Conservation (phyloP, 2,329 filamentous ascomycete genomes). For the Alternaria brassicae region DNA sequence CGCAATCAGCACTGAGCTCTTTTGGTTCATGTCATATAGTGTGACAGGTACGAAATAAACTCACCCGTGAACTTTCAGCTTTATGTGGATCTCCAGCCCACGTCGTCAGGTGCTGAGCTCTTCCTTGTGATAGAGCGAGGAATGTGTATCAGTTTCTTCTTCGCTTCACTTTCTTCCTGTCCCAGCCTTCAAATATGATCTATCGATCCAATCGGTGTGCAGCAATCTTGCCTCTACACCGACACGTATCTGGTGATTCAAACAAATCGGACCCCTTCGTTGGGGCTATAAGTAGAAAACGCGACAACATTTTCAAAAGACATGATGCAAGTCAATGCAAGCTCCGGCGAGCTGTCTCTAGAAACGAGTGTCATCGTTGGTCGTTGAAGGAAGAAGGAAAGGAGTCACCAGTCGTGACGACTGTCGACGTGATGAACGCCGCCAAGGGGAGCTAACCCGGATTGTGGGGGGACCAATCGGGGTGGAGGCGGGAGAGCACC, state of each 20-base stretch:
- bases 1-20: background rate
- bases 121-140: background rate
- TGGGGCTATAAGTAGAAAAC: conserved; percentile 59
- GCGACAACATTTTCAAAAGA: conserved; percentile 35
- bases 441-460: conserved; percentile 28
- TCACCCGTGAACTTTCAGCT: conserved; percentile 13
- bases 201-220: conserved; percentile 31
- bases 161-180: background rate
- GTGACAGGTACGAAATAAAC: background rate
- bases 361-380: conserved; percentile 38
- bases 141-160: background rate
- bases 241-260: conserved; percentile 47
- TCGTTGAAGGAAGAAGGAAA: conserved; percentile 31
- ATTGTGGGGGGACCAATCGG: conserved; percentile 28
- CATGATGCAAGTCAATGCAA: conserved; percentile 29
- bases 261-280: conserved; percentile 58
- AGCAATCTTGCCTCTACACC: conserved; percentile 38
- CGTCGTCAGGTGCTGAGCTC: background rate
- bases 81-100: background rate
- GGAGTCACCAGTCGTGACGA: conserved; percentile 30
- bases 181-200: conserved; percentile 8
- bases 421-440: conserved; percentile 15
- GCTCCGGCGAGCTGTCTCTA: conserved; percentile 35
- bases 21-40: background rate
- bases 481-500: conserved; percentile 14